Conservation (phyloP, 306 rosid genomes). For the Acacia crassicarpa region DNA sequence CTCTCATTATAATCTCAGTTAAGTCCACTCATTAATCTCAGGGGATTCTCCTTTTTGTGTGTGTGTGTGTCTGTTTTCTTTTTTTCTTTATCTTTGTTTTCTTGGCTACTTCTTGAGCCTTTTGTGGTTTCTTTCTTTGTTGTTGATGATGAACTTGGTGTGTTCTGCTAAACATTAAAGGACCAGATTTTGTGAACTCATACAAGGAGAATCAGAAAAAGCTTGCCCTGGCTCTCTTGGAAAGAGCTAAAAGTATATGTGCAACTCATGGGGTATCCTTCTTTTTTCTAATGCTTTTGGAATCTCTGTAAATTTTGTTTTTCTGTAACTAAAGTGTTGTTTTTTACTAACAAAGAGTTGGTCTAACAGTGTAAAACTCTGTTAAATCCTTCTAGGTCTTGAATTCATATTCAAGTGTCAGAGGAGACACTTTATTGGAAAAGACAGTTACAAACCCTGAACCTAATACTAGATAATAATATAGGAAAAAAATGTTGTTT, state of each 20-base stretch:
- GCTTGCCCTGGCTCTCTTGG: constrained; percentile 41
- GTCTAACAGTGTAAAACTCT: accelerated
- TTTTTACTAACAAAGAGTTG: too few species aligned
- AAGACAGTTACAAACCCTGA: too few species aligned
- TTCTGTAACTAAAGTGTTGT: too few species aligned
- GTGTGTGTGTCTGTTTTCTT: neutral
- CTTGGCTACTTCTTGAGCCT: neutral
- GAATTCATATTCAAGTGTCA: too few species aligned
- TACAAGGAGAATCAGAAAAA: constrained; percentile 43
- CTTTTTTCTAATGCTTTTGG: neutral
- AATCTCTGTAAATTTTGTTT: neutral
- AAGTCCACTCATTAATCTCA: constrained; percentile 3
- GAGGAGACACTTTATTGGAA: too few species aligned
- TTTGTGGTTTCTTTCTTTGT: neutral
- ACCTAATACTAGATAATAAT: too few species aligned
- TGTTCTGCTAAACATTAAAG: constrained; percentile 22
- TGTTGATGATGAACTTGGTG: neutral
- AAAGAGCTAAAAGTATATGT: constrained; percentile 53
- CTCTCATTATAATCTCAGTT: constrained; percentile 42
- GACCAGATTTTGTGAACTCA: constrained; percentile 32
- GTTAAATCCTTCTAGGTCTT: too few species aligned
- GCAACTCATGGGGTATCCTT: constrained; percentile 46
- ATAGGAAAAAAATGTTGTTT: too few species aligned
- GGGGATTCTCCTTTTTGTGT: neutral
- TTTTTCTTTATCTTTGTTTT: too few species aligned